These are phyloP conservation scores for Emiliania huxleyi DNA, from an alignment of 78 protist species.

Conservation along the genomic window DNA sequence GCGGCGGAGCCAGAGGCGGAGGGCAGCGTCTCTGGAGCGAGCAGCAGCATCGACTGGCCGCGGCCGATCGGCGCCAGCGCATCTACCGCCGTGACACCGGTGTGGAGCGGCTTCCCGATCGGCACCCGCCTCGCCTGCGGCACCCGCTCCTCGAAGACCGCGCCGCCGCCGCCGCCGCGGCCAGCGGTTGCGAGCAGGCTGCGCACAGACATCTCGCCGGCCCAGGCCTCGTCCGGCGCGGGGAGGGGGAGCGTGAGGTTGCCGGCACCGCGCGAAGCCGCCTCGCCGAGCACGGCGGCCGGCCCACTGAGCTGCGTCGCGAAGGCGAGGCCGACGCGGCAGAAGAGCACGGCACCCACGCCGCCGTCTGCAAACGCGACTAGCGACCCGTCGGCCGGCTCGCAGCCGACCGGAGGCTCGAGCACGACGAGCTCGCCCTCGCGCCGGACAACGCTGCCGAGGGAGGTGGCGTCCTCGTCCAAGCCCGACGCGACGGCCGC, in stretches of 20 bases:
- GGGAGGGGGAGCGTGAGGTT: not conserved
- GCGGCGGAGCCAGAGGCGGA: not conserved
- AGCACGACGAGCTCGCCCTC: not conserved
- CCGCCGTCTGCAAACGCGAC: not conserved
- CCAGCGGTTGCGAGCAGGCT: not conserved
- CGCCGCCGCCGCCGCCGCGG: not conserved
- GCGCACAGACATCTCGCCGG: not conserved
- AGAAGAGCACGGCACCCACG: not conserved
- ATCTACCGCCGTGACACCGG: not conserved
- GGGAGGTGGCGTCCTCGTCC: no score
- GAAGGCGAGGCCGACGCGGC: not conserved
- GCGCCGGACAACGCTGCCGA: no score
- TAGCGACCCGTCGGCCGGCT: not conserved
- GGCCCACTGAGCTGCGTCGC: not conserved
- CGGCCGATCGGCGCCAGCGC: not conserved
- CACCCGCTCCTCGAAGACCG: not conserved
- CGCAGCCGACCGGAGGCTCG: not conserved
- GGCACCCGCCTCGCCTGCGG: not conserved
- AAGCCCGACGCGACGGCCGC: no score
- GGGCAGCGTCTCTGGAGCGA: not conserved
- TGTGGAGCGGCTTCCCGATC: not conserved
- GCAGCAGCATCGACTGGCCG: not conserved
- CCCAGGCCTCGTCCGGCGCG: not conserved
- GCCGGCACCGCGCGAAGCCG: not conserved
- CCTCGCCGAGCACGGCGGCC: not conserved